These are phyloP conservation scores for Dactylellina drechsleri DNA, from an alignment of 2,329 filamentous ascomycete genomes.

Conservation along the genomic window DNA sequence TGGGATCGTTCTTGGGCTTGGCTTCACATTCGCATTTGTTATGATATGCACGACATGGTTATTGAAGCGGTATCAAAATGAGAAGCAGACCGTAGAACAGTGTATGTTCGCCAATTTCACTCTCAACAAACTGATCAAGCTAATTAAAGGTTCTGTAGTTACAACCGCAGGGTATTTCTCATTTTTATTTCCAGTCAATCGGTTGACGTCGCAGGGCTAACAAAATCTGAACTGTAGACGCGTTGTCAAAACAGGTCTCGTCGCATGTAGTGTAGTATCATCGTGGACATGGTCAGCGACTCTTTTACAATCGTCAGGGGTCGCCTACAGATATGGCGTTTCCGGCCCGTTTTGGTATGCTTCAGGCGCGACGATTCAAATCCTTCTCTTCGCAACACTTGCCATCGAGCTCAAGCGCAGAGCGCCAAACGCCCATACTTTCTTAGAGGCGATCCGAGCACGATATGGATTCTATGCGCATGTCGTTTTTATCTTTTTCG, in stretches of 20 bases:
- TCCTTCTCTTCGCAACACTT: slow-evolving; percentile 86
- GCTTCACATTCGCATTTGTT: slow-evolving; percentile 77
- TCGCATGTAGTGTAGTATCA: slow-evolving; percentile 88
- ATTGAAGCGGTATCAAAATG: slow-evolving; percentile 75
- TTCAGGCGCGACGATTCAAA: slow-evolving; percentile 81
- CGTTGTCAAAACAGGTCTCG: slow-evolving; percentile 87
- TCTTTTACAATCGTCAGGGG: slow-evolving; percentile 77
- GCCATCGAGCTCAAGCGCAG: slow-evolving; percentile 89
- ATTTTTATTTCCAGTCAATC: not conserved
- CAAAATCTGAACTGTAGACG: slow-evolving; percentile 62
- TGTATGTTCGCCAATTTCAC: slow-evolving; percentile 61
- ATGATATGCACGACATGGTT: slow-evolving; percentile 80
- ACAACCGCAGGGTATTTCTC: slow-evolving; percentile 36
- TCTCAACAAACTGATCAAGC: not conserved
- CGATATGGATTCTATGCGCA: slow-evolving; percentile 80
- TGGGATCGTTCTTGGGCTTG: slow-evolving; percentile 79
- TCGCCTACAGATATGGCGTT: slow-evolving; percentile 81
- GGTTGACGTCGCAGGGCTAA: slow-evolving; percentile 63
- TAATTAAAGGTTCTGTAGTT: slow-evolving; percentile 5
- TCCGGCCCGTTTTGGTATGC: slow-evolving; percentile 74
- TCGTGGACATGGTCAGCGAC: slow-evolving; percentile 95
- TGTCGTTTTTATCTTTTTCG: slow-evolving; percentile 82
- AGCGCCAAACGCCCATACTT: slow-evolving; percentile 83
- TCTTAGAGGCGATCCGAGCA: slow-evolving; percentile 78
- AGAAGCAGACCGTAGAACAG: slow-evolving; percentile 89